Percentiles rank a stretch among this genome's conserved stretches.
phyloP scores from a whole-genome alignment of 176 grass and related monocot genomes.

The Thinopyrum elongatum region DNA sequence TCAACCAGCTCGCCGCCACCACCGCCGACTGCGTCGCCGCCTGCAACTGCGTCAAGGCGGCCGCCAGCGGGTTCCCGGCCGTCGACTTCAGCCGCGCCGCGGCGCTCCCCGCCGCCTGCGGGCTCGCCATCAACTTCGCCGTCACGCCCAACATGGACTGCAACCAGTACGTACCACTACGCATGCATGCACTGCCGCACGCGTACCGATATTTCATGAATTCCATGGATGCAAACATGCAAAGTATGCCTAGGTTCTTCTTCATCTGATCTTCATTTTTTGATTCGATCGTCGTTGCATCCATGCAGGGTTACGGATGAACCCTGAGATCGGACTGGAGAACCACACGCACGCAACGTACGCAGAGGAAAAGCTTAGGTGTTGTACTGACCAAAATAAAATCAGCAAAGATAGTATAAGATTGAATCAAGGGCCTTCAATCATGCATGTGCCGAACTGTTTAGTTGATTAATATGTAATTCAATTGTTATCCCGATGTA shows the following conservation, averaged over 20 bases:
- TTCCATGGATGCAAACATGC: neutral
- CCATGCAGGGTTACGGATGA: conserved; percentile 37
- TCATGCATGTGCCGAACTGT: neutral
- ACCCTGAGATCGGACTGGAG: conserved; percentile 1
- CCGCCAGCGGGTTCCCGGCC: conserved; percentile 9
- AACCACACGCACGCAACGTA: neutral
- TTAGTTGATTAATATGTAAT: neutral
- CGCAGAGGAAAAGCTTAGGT: neutral
- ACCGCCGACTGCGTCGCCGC: conserved; percentile 34
- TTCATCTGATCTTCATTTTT: neutral
- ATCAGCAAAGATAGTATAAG: neutral
- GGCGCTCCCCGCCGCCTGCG: conserved; percentile 28
- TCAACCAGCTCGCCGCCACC: conserved; percentile 38
- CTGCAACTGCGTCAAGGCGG: conserved; percentile 47
- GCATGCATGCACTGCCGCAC: neutral
- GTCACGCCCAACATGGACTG: conserved; percentile 54
- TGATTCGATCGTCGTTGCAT: neutral
- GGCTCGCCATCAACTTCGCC: conserved; percentile 42
- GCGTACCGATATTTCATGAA: neutral
- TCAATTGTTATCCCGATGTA: neutral
- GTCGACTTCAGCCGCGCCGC: conserved; percentile 35
- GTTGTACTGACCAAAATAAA: conserved; percentile 7
- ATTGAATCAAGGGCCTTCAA: neutral
- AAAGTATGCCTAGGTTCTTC: neutral
- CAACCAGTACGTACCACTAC: conserved; percentile 29